These are phyloP conservation scores for Yarrowia sp. DNA, from an alignment of 805 yeast genomes.

Conservation along the genomic window DNA sequence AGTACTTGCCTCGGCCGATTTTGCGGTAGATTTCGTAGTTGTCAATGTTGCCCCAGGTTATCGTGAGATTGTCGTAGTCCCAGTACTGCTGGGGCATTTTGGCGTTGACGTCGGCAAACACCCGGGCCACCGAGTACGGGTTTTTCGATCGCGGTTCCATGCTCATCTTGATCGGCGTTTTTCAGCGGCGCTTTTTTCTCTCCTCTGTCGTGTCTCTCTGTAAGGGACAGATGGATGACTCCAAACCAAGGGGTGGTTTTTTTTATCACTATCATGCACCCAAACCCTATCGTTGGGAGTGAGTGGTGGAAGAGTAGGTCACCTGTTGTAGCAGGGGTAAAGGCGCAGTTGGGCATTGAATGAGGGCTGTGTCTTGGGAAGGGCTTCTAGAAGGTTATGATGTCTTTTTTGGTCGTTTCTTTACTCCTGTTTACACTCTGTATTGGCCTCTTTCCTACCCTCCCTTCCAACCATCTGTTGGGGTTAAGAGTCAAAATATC, in stretches of 20 bases:
- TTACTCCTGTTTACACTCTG: no score
- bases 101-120: constrained; percentile 80
- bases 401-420: no score
- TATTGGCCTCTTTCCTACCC: no score
- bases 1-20: constrained; percentile 91
- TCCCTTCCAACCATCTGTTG: not conserved
- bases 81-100: constrained; percentile 81
- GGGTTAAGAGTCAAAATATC: constrained; percentile 15
- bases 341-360: no score
- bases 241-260: constrained; percentile 6
- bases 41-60: constrained; percentile 85
- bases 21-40: constrained; percentile 84
- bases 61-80: constrained; percentile 63
- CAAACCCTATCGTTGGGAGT: constrained; percentile 30
- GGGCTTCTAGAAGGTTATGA: no score
- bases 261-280: constrained; percentile 26
- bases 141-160: constrained; percentile 38
- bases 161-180: not conserved
- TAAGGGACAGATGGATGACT: constrained; percentile 6
- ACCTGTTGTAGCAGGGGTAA: no score
- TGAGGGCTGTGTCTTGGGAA: no score
- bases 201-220: not conserved
- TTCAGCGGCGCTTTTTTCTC: no score
- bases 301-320: not conserved
- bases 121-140: constrained; percentile 66